Evolutionary conservation across 2,329 filamentous ascomycete species (phyloP).

Genomic region (Microdochium trichocladiopsis): DNA sequence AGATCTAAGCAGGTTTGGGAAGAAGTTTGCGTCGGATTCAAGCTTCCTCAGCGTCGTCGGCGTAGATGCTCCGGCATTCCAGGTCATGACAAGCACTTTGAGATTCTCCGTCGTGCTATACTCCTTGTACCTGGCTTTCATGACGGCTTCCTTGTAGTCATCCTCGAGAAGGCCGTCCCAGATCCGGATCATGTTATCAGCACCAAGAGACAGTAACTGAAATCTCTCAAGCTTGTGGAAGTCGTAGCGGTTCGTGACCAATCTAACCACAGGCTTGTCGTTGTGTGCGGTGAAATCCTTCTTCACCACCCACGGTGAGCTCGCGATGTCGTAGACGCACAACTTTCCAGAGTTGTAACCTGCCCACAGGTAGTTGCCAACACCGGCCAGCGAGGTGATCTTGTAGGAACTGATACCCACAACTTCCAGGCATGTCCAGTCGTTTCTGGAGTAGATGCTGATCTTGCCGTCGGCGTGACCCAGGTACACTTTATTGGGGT

Average conservation of each 20-base stretch:
- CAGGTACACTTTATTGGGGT: constrained; percentile 77
- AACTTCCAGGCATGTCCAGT: constrained; percentile 71
- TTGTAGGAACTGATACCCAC: constrained; percentile 91
- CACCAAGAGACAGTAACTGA: constrained; percentile 81
- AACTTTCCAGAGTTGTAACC: constrained; percentile 92
- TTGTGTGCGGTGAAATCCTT: constrained; percentile 96
- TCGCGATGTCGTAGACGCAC: constrained; percentile 80
- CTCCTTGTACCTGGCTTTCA: constrained; percentile 75
- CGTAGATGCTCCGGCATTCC: constrained; percentile 97
- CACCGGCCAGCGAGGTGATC: constrained; percentile 78
- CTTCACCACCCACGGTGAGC: constrained; percentile 78
- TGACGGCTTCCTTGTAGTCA: constrained; percentile 86
- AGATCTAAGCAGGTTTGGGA: constrained; percentile 71
- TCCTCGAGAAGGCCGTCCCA: constrained; percentile 95
- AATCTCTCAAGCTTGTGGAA: constrained; percentile 78
- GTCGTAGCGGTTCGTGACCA: constrained; percentile 72
- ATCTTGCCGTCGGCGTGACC: constrained; percentile 93
- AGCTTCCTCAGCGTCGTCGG: constrained; percentile 71
- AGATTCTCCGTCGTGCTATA: constrained; percentile 85
- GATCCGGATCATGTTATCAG: constrained; percentile 73
- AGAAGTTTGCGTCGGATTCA: constrained; percentile 66
- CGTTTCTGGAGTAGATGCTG: constrained; percentile 76
- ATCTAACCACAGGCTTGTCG: constrained; percentile 63
- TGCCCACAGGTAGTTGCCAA: constrained; percentile 81
- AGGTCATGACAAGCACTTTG: constrained; percentile 76